phyloP scores from a whole-genome alignment of 1,139 yeast species.

The Kluyveromyces sp. region DNA sequence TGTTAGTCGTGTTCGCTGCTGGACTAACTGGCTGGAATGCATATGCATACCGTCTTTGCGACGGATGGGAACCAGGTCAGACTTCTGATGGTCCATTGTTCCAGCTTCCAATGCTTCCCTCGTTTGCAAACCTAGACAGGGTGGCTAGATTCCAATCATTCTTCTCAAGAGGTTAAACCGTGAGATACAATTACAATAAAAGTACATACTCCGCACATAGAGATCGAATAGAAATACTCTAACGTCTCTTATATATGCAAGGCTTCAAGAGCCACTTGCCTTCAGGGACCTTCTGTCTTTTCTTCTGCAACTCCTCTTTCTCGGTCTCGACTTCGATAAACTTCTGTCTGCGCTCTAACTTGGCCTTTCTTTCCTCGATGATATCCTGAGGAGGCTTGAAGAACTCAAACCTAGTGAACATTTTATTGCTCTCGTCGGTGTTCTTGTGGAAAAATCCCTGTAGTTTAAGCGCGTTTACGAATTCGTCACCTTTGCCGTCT shows the following conservation, averaged over 20 bases:
- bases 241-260: constrained; percentile 89
- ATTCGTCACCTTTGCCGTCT: constrained; percentile 61
- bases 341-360: constrained; percentile 56
- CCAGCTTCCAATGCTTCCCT: constrained; percentile 27
- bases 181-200: background rate
- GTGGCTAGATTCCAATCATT: constrained; percentile 25
- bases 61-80: constrained; percentile 45
- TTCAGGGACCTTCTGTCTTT: constrained; percentile 56
- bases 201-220: background rate
- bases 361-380: constrained; percentile 56
- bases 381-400: constrained; percentile 77
- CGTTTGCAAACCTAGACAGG: constrained; percentile 23
- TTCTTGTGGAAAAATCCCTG: constrained; percentile 82
- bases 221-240: constrained; percentile 11
- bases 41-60: constrained; percentile 85
- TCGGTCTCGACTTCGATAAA: constrained; percentile 66
- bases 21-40: constrained; percentile 74
- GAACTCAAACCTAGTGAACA: constrained; percentile 93
- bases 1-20: constrained; percentile 58
- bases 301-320: constrained; percentile 49
- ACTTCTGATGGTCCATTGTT: constrained; percentile 21
- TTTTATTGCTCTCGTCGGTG: constrained; percentile 81
- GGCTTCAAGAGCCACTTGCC: constrained; percentile 91
- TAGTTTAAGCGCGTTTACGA: constrained; percentile 67
- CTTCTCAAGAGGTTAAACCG: constrained; percentile 17